Evolutionary conservation across 179 eudicot genomes (phyloP).

Genomic region (Heliamphora ciliata): DNA sequence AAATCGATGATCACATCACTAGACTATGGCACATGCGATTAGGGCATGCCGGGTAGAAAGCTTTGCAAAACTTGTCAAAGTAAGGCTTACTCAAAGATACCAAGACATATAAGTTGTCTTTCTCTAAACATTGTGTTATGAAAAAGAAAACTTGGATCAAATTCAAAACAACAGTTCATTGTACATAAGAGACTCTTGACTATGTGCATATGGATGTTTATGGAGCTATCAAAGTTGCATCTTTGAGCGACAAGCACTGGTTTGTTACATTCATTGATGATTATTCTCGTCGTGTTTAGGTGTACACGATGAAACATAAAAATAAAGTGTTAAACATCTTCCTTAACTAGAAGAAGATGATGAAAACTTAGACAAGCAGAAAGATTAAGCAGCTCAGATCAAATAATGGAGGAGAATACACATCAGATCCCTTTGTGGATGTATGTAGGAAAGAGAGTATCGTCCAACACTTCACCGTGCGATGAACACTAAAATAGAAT

Average conservation of each 20-base stretch:
- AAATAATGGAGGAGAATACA: conserved; percentile 17
- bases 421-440: neutral
- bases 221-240: neutral
- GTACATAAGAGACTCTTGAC: neutral
- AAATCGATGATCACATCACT: neutral
- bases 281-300: neutral
- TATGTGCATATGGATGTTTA: neutral
- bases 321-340: neutral
- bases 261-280: neutral
- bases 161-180: neutral
- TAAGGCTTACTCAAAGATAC: neutral
- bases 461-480: neutral
- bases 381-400: neutral
- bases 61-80: neutral
- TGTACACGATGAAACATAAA: too few species aligned
- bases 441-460: neutral
- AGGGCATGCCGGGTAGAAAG: neutral
- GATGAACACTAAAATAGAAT: conserved; percentile 12
- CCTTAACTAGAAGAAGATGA: neutral
- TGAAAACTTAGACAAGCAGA: neutral
- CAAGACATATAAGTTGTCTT: neutral
- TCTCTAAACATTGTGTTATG: neutral
- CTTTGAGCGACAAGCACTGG: neutral
- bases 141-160: neutral
- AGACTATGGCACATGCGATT: neutral